These are phyloP conservation scores for Aspergillus bridgeri DNA, from an alignment of 495 filamentous ascomycete species.

Conservation along the genomic window DNA sequence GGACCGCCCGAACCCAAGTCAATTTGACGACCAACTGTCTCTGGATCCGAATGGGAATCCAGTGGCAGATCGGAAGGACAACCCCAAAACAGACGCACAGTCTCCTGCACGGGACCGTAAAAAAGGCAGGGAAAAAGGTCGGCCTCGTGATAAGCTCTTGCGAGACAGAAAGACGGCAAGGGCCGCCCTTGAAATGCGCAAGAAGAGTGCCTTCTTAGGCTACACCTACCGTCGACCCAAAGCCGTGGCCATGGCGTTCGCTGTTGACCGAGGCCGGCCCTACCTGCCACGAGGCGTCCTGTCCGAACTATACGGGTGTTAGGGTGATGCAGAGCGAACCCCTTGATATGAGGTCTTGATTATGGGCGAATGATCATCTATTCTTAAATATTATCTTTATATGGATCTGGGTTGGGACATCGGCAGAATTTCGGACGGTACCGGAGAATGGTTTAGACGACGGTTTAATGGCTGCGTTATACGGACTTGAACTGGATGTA, in stretches of 20 bases:
- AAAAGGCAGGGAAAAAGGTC: conserved; percentile 56
- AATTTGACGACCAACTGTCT: conserved; percentile 14
- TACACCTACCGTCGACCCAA: conserved; percentile 76
- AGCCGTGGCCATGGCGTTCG: conserved; percentile 30
- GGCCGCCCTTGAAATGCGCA: conserved; percentile 71
- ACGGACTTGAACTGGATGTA: not conserved
- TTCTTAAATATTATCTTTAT: not conserved
- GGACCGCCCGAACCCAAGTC: not conserved
- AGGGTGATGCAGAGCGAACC: not conserved
- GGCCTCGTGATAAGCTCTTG: conserved; percentile 75
- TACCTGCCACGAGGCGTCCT: conserved; percentile 24
- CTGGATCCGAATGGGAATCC: conserved; percentile 6
- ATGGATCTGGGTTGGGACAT: not conserved
- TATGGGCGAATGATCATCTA: not conserved
- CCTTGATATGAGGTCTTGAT: not conserved
- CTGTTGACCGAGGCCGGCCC: conserved; percentile 30
- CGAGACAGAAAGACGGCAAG: conserved; percentile 62
- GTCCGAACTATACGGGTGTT: conserved; percentile 25
- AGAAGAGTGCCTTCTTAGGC: conserved; percentile 79
- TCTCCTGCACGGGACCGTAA: conserved; percentile 15
- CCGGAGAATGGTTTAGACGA: not conserved
- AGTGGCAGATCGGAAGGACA: conserved; percentile 1
- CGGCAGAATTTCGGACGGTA: not conserved
- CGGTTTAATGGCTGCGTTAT: not conserved
- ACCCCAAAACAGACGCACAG: not conserved